Percentiles rank a stretch among this genome's conserved stretches.
phyloP scores from a whole-genome alignment of 306 rosid genomes.

The Prunus kanzakura region DNA sequence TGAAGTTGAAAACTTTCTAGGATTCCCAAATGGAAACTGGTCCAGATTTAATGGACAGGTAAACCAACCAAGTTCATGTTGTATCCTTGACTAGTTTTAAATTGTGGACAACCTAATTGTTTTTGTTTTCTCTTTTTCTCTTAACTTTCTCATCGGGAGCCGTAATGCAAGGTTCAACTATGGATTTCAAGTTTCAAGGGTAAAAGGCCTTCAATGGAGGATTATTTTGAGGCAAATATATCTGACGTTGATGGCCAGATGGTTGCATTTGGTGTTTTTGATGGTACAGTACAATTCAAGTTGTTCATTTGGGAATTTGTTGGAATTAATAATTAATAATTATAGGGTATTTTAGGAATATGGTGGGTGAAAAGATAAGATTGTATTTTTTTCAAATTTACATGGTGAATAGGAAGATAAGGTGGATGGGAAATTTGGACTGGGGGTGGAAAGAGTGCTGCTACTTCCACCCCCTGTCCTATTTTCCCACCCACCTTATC shows the following conservation, averaged over 20 bases:
- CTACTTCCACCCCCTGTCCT: no score
- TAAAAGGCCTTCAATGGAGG: conserved; percentile 92
- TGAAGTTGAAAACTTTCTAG: conserved; percentile 94
- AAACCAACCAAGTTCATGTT: conserved; percentile 2
- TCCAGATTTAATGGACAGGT: conserved; percentile 98
- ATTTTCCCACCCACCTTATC: no score
- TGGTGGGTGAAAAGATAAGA: no score
- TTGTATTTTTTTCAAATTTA: no score
- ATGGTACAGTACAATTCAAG: conserved; percentile 47
- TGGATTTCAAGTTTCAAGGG: conserved; percentile 93
- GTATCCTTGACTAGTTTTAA: not conserved
- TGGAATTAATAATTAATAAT: no score
- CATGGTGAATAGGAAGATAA: no score
- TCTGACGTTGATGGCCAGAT: conserved; percentile 81
- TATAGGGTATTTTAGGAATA: no score
- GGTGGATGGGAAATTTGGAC: no score
- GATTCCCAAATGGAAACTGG: conserved; percentile 93
- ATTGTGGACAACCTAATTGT: not conserved
- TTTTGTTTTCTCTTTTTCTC: not conserved
- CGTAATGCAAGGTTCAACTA: conserved; percentile 72
- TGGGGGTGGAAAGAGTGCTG: no score
- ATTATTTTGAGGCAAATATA: conserved; percentile 71
- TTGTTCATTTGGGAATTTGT: no score
- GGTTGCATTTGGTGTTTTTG: conserved; percentile 93
- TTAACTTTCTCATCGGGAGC: conserved; percentile 58